Conservation (phyloP, 352 stramenopile species). For the Phytophthora cajani region DNA sequence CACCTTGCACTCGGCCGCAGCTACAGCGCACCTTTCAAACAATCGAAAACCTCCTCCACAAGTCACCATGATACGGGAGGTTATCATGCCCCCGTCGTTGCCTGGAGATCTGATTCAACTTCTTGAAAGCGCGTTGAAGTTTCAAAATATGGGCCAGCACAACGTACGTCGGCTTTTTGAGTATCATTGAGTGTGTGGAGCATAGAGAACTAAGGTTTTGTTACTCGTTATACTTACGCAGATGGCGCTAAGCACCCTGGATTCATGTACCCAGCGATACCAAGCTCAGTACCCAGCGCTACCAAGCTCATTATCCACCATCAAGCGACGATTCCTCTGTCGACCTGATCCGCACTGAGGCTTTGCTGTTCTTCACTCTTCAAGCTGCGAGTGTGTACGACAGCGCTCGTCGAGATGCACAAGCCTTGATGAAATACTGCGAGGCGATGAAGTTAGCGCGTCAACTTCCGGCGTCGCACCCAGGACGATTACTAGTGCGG, state of each 20-base stretch:
- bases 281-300: conserved; percentile 41
- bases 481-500: conserved; percentile 45
- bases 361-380: conserved; percentile 60
- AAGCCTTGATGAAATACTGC: conserved; percentile 54
- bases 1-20: background rate
- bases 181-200: conserved; percentile 1
- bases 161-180: conserved; percentile 43
- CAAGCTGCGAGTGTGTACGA: conserved; percentile 63
- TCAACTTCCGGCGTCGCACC: conserved; percentile 42
- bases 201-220: background rate
- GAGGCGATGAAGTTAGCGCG: conserved; percentile 57
- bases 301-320: conserved; percentile 30
- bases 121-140: conserved; percentile 64
- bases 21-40: background rate
- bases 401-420: conserved; percentile 56
- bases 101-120: conserved; percentile 47
- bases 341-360: conserved; percentile 37
- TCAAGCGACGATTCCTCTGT: conserved; percentile 4
- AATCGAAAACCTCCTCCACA: conserved; percentile 36
- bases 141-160: conserved; percentile 70
- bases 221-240: conserved; percentile 18
- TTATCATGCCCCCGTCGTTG: conserved; percentile 54
- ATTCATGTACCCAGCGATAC: conserved; percentile 51
- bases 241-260: conserved; percentile 65
- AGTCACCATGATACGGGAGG: conserved; percentile 66